Evolutionary conservation across 176 grass and related monocot species (phyloP).

Genomic region (Puccinellia tenuiflora): DNA sequence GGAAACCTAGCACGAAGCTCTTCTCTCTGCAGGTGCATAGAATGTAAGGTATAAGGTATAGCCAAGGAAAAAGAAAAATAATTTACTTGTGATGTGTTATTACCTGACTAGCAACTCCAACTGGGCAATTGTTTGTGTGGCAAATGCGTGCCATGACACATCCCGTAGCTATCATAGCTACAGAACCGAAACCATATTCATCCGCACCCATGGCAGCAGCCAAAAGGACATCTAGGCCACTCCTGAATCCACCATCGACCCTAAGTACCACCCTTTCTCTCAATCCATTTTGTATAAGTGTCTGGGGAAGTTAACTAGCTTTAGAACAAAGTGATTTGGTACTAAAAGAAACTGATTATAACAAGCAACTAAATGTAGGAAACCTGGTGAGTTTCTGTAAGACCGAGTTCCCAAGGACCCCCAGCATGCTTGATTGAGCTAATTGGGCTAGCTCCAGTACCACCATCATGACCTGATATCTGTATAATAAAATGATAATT

Average conservation of each 20-base stretch:
- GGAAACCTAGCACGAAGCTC: slow-evolving; percentile 98
- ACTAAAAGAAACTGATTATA: slow-evolving; percentile 1
- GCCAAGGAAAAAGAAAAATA: slow-evolving; percentile 15
- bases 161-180: slow-evolving; percentile 99
- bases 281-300: slow-evolving; percentile 88
- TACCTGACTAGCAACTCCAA: slow-evolving; percentile 99
- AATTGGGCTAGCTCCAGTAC: slow-evolving; percentile 97
- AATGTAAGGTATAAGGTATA: slow-evolving; percentile 39
- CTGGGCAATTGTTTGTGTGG: slow-evolving; percentile 99
- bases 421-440: slow-evolving; percentile 99
- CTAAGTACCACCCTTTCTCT: slow-evolving; percentile 92
- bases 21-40: slow-evolving; percentile 71
- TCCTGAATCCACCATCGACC: slow-evolving; percentile 99
- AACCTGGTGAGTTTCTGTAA: slow-evolving; percentile 99
- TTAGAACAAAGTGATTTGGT: slow-evolving; percentile 28
- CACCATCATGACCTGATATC: slow-evolving; percentile 99
- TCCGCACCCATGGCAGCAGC: slow-evolving; percentile 98
- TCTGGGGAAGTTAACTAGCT: slow-evolving; percentile 41
- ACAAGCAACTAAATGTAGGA: slow-evolving; percentile 17
- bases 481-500: slow-evolving; percentile 39
- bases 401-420: slow-evolving; percentile 99
- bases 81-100: slow-evolving; percentile 23
- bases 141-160: slow-evolving; percentile 99
- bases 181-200: slow-evolving; percentile 99
- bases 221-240: slow-evolving; percentile 84